Base-by-base conservation (phyloP, 805 yeast genomes). In the Yarrowia porcina region DNA sequence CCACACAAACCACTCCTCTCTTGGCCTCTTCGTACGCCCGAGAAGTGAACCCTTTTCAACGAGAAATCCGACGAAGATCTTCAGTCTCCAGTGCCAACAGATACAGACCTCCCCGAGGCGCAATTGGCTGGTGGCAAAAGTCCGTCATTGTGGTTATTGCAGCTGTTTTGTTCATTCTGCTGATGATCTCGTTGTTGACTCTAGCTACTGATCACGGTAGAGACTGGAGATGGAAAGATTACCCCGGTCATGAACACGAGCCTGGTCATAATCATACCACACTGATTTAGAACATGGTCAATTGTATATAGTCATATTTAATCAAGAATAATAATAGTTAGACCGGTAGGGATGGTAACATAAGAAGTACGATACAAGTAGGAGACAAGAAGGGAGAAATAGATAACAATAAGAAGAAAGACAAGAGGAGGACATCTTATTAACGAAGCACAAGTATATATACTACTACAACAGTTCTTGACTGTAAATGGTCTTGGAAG, bases 41-140 rank as follows among this genome's bases (percentile, higher is more conserved):
- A 12, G 61, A 56, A 28, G 61, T 56, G 23, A 56, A 56, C 30
- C 61, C 61, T 2, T 39, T 56, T 23, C 61, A 56, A 21, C 47
- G 61, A 2, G 61, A 56, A 56, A 56, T 56, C 32, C n/a, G 61
- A n/a, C 61, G 61, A 28, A 39, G 61, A 39, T 56, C 61, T n/a
- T 52, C 59, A 6, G 44, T 52, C 13, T 52, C 59, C 8, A 35
- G 44, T 15, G 33, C 42, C 3, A 52, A 52, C 28, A n/a, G 59
- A 23, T 52, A 25, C 33, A 23, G 59, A 35, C 59, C 59, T 25
- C 42, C 33, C 12, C 44, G 59, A 35, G 23, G 23, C 7, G 57
- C 57, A 30, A 15, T 52, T 12, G 59, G 59, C 27, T 52, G 59
- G 59, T 35, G 44, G 33, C 59, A 52, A 17, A 52, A 52, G 15